A percentile compares a stretch with the other conserved stretches of the same genome.
These are phyloP conservation scores for Stagonosporopsis vannaccii DNA, from an alignment of 2,329 filamentous ascomycete species.

Conservation along the genomic window DNA sequence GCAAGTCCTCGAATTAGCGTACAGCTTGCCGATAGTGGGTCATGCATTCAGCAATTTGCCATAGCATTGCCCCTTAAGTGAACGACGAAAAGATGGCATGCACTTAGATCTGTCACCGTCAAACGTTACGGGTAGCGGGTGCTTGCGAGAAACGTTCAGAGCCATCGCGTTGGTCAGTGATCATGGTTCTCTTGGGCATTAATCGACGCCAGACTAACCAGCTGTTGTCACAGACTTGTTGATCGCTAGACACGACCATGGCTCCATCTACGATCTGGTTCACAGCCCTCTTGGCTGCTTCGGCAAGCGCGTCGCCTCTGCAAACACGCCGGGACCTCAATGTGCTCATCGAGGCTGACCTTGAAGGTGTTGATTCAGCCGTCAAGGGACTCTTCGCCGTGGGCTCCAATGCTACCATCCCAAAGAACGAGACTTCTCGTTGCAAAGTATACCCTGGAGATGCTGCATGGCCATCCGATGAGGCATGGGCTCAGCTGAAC, in stretches of 20 bases:
- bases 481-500: conserved; percentile 58
- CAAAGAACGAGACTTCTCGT: conserved; percentile 29
- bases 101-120: conserved; percentile 5
- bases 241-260: conserved; percentile 21
- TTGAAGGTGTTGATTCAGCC: conserved; percentile 27
- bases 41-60: conserved; percentile 14
- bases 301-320: conserved; percentile 30
- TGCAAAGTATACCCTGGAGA: conserved; percentile 61
- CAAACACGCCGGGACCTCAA: conserved; percentile 13
- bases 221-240: conserved; percentile 1
- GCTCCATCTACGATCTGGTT: conserved; percentile 29
- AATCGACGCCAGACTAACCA: conserved; percentile 8
- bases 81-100: conserved; percentile 8
- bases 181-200: background rate
- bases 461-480: conserved; percentile 57
- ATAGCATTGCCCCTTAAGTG: conserved; percentile 16
- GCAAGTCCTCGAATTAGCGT: conserved; percentile 4
- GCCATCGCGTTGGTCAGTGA: conserved; percentile 9
- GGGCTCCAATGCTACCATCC: conserved; percentile 12
- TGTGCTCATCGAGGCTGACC: conserved; percentile 28
- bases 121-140: conserved; percentile 16
- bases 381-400: conserved; percentile 35
- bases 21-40: conserved; percentile 11
- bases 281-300: conserved; percentile 32
- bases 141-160: conserved; percentile 9